A percentile compares a stretch with the other conserved stretches of the same genome.
Conservation (phyloP, 345 rosid genomes). For the Fremontodendron californicum region DNA sequence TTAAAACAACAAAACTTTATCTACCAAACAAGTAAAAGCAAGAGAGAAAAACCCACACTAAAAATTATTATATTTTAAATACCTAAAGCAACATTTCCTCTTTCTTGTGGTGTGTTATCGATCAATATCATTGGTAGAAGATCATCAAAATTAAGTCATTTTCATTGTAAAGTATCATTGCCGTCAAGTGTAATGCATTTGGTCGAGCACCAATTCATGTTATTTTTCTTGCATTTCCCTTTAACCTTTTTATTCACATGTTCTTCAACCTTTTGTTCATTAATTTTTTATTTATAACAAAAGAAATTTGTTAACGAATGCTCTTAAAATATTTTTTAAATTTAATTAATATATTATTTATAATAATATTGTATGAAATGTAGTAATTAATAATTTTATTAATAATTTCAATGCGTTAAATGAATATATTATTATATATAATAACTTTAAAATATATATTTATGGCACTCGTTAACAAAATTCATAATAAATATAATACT, state of each 20-base stretch:
- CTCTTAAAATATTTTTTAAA: too few species aligned
- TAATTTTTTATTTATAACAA: background rate
- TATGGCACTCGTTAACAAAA: too few species aligned
- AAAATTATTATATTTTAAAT: background rate
- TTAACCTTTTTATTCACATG: background rate
- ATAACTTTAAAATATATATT: too few species aligned
- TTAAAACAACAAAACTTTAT: background rate
- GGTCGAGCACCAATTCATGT: background rate
- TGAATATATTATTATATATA: too few species aligned
- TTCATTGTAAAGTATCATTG: background rate
- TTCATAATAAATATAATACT: too few species aligned
- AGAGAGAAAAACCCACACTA: background rate
- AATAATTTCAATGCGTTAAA: too few species aligned
- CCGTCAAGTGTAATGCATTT: background rate
- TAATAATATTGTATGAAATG: too few species aligned
- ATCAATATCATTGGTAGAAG: background rate
- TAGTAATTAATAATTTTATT: too few species aligned
- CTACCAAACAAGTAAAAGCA: conserved; percentile 2
- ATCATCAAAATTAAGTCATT: background rate
- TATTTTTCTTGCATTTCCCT: background rate
- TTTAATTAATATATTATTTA: too few species aligned
- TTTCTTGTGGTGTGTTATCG: background rate
- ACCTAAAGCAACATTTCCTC: background rate
- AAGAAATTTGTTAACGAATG: too few species aligned
- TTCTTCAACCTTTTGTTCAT: background rate